Evolutionary conservation across 345 rosid species (phyloP).

Genomic region (Salix dunnii): DNA sequence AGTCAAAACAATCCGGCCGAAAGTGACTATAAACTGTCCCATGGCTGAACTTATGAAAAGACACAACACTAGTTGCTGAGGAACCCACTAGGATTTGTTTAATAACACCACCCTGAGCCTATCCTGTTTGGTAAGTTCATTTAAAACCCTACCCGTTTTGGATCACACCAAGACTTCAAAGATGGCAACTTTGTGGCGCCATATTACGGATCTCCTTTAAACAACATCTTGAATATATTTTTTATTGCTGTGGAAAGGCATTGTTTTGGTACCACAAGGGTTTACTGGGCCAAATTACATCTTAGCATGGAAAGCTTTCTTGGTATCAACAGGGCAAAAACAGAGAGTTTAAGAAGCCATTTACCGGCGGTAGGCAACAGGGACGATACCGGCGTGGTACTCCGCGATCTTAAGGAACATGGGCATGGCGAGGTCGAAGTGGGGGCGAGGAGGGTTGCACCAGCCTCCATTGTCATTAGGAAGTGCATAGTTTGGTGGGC

Average conservation of each 20-base stretch:
- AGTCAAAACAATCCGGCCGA: neutral
- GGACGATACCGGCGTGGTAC: conserved; percentile 70
- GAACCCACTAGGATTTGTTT: neutral
- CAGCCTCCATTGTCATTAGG: conserved; percentile 73
- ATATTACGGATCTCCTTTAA: neutral
- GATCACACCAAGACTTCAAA: neutral
- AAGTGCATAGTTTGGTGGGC: conserved; percentile 67
- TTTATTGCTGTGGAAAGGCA: neutral
- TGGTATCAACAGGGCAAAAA: neutral
- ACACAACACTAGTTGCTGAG: neutral
- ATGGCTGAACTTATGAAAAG: neutral
- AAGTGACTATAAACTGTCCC: conserved; percentile 6
- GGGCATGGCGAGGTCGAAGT: conserved; percentile 77
- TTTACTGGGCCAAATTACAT: neutral
- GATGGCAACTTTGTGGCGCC: neutral
- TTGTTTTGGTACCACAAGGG: neutral
- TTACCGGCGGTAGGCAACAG: conserved; percentile 58
- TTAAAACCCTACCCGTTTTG: neutral
- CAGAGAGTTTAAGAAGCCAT: neutral
- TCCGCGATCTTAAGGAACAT: conserved; percentile 67
- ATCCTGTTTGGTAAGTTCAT: neutral
- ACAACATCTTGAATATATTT: neutral
- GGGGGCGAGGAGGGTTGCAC: conserved; percentile 75
- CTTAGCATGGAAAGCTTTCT: neutral
- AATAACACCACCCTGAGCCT: too few relatives aligned